phyloP scores from a whole-genome alignment of 2,329 filamentous ascomycete genomes.

The Falciphora oryzae region DNA sequence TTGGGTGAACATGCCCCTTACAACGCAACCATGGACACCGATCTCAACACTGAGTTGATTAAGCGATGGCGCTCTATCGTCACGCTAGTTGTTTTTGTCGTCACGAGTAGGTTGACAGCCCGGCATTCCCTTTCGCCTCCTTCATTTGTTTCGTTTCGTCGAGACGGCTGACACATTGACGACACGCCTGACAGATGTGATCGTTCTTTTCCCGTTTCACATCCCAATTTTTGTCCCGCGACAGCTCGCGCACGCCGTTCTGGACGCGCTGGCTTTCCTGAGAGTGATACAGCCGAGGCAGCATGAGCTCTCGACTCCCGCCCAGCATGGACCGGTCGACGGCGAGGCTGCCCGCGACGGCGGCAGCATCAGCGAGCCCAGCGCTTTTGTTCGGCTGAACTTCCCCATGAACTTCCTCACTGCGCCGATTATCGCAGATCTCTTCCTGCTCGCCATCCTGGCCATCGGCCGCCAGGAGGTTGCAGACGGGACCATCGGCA shows the following conservation, averaged over 20 bases:
- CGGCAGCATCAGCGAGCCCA: slow-evolving; percentile 29
- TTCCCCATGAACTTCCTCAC: slow-evolving; percentile 68
- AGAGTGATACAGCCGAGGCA: slow-evolving; percentile 48
- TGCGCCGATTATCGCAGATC: slow-evolving; percentile 62
- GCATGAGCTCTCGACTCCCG: slow-evolving; percentile 10
- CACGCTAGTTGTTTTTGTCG: slow-evolving; percentile 61
- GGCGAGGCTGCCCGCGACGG: slow-evolving; percentile 14
- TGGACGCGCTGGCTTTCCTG: slow-evolving; percentile 34
- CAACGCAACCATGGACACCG: background rate
- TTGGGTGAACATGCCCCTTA: background rate
- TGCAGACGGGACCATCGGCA: slow-evolving; percentile 60
- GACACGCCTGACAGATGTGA: slow-evolving; percentile 46
- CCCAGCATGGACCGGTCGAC: background rate
- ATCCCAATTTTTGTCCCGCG: slow-evolving; percentile 57
- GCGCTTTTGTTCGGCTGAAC: slow-evolving; percentile 37
- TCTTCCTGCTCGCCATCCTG: slow-evolving; percentile 63
- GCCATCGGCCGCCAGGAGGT: slow-evolving; percentile 64
- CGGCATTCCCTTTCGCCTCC: slow-evolving; percentile 2
- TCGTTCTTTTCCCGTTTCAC: slow-evolving; percentile 64
- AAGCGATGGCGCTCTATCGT: slow-evolving; percentile 63
- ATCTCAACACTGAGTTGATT: slow-evolving; percentile 32
- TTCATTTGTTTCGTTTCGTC: background rate
- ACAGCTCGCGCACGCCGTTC: slow-evolving; percentile 35
- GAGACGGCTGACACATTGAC: background rate
- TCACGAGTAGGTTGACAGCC: slow-evolving; percentile 56